A percentile compares a stretch with the other conserved stretches of the same genome.
Conservation (phyloP, 768 basidiomycete species). For the Lactarius tabidus region DNA sequence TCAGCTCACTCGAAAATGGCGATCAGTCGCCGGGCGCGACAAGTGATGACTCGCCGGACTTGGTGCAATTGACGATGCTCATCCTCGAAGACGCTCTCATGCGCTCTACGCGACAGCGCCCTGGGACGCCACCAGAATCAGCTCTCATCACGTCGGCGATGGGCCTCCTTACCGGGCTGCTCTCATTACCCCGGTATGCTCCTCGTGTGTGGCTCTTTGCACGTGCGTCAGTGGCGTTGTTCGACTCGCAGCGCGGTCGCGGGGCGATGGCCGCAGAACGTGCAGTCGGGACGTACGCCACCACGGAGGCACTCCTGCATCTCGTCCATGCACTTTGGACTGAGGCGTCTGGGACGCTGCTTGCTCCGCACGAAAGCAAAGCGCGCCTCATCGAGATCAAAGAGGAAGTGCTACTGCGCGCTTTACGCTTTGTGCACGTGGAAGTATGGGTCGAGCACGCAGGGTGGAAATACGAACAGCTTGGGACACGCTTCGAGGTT, state of each 20-base stretch:
- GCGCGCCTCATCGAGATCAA: conserved; percentile 66
- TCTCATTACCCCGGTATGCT: conserved; percentile 71
- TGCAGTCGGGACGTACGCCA: conserved; percentile 69
- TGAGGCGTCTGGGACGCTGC: conserved; percentile 59
- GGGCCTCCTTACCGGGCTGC: conserved; percentile 73
- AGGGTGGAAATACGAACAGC: conserved; percentile 80
- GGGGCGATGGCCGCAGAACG: conserved; percentile 64
- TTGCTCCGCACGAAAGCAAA: conserved; percentile 49
- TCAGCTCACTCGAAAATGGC: conserved; percentile 62
- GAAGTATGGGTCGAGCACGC: conserved; percentile 87
- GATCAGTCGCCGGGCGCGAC: conserved; percentile 43
- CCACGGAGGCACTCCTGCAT: conserved; percentile 74
- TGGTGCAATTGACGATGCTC: conserved; percentile 76
- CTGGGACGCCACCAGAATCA: conserved; percentile 42
- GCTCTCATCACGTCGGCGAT: conserved; percentile 76
- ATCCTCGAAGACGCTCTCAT: conserved; percentile 75
- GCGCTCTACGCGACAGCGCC: conserved; percentile 40
- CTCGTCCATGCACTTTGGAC: conserved; percentile 72
- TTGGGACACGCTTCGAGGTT: conserved; percentile 83
- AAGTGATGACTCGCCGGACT: conserved; percentile 57
- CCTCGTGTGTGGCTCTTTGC: conserved; percentile 86
- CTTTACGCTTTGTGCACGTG: conserved; percentile 71
- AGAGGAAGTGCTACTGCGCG: conserved; percentile 78
- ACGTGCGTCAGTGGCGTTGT: conserved; percentile 71
- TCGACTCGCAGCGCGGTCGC: conserved; percentile 66